Evolutionary conservation across 495 filamentous ascomycete species (phyloP), one percentile per base, ranked within the genome.

Genomic region (Aspergillus incahuasiensis): DNA sequence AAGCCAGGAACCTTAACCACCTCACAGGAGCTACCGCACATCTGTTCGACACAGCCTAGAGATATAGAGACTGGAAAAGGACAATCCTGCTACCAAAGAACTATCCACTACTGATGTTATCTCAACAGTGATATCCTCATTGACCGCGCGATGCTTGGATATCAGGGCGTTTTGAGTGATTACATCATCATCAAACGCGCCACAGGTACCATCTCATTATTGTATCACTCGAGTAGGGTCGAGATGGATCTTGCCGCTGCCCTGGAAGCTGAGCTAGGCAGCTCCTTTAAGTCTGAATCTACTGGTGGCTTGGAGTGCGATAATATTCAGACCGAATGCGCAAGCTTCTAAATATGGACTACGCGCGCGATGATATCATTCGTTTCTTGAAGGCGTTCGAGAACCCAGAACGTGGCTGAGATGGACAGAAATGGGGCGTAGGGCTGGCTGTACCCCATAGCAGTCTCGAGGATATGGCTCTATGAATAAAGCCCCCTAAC

Each of bases 401-500:
- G 20, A 15, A 40, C 19, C 34, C 34, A n/a, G 34, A 40, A 40
- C 13, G 48, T 50, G 48, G 48, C 48, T 40, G 38, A 40, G 38
- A 40, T 50, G 20, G 48, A 34, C 15, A 16, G 24, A 21, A 21
- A 52, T 52, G 39, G 49, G 49, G 49, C 39, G 22, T 52, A 52
- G 49, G 49, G 49, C 49, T 52, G 49, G 38, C 38, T 16, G 38
- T 16, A n/a, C 38, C 18, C 15, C 38, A 12, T 4, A 40, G 1
- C 13, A 40, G 38, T 8, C 19, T 11, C 16, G 42, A 22, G 9
- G 19, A 28, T 1, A 20, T 44, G 19, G 9, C 40, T n/a, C n/a
- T n/a, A n/a, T 43, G 20, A 19, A 16, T 9, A 43, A 9, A 43
- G 42, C 6, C 19, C 43, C 13, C 13, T 40, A 18, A 1, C 38